phyloP scores from a whole-genome alignment of 305 asterid genomes.

The Withania somnifera region DNA sequence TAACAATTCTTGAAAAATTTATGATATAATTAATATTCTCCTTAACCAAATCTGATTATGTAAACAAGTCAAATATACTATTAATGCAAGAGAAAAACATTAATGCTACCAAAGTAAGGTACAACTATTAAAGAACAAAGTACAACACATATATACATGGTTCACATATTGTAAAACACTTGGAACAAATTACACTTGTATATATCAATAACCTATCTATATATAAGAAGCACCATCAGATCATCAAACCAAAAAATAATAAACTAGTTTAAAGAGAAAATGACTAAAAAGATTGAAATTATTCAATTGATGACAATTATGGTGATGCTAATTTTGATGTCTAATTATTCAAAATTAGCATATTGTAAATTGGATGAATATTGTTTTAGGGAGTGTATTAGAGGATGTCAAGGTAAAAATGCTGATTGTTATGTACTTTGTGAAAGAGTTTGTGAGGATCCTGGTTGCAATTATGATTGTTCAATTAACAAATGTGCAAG shows the following conservation, averaged over 20 bases:
- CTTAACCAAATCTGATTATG: not conserved
- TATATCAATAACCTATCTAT: not conserved
- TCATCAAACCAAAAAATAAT: not conserved
- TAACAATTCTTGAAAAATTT: no score
- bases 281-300: not conserved
- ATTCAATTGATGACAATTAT: not conserved
- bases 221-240: not conserved
- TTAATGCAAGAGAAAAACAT: not conserved
- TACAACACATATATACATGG: not conserved
- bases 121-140: not conserved
- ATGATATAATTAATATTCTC: not conserved
- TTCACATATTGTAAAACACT: not conserved
- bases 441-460: not conserved
- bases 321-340: not conserved
- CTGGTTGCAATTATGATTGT: not conserved
- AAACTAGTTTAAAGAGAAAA: not conserved
- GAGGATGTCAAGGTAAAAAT: not conserved
- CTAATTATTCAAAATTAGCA: not conserved
- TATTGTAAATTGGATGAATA: not conserved
- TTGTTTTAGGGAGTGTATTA: not conserved
- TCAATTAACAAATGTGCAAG: not conserved
- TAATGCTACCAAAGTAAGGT: not conserved
- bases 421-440: not conserved
- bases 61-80: not conserved
- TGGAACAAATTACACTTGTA: not conserved